Conservation (phyloP, 139 green algal species). For the Haematococcus lacustris region DNA sequence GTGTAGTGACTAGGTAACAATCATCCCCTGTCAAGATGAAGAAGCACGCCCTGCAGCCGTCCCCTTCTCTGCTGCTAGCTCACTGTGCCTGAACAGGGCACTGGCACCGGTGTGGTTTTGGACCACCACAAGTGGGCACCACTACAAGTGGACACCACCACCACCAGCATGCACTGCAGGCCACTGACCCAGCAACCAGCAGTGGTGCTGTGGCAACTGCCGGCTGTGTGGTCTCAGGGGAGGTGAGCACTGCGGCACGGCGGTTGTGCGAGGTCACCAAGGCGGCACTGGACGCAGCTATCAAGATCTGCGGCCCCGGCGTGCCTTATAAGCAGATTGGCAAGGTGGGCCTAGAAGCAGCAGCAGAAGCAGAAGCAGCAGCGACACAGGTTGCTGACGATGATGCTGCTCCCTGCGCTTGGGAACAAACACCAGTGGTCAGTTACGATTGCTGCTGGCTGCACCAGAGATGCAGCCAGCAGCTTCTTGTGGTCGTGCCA, state of each 20-base stretch:
- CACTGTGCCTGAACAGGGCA: not conserved
- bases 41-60: no score
- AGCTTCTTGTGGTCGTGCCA: no score
- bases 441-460: not conserved
- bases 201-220: not conserved
- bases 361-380: not conserved
- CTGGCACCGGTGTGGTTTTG: not conserved
- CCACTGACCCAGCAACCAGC: no score
- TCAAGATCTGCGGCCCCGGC: slow-evolving; percentile 70
- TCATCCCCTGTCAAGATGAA: no score
- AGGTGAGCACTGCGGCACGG: slow-evolving; percentile 53
- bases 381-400: not conserved
- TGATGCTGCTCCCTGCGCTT: not conserved
- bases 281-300: slow-evolving; percentile 65
- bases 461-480: no score
- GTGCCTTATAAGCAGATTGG: slow-evolving; percentile 76
- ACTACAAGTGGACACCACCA: not conserved
- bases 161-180: no score
- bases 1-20: no score
- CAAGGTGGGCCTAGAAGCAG: slow-evolving; percentile 6
- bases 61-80: not conserved
- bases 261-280: slow-evolving; percentile 72
- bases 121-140: not conserved
- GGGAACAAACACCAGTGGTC: not conserved
- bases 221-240: slow-evolving; percentile 42